These are phyloP conservation scores for Globisporangium nunn DNA, from an alignment of 352 stramenopile species.

Conservation along the genomic window DNA sequence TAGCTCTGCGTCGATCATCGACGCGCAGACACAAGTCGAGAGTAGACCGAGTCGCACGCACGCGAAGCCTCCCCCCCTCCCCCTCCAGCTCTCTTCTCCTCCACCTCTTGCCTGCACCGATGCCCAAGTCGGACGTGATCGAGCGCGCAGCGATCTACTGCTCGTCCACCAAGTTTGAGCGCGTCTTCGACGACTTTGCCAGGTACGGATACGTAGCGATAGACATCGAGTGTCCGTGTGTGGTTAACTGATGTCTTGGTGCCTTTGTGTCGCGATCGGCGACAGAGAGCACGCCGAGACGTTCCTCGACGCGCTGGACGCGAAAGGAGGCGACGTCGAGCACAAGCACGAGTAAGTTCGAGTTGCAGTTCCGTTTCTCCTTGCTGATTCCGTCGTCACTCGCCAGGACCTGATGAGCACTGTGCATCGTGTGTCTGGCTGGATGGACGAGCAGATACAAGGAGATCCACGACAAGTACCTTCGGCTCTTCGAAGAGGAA, in stretches of 20 bases:
- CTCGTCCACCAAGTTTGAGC: conserved; percentile 66
- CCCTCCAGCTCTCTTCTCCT: no score
- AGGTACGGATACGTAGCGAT: conserved; percentile 17
- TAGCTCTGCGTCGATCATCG: no score
- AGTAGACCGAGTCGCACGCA: no score
- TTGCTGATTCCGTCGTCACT: background rate
- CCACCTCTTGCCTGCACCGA: conserved; percentile 4
- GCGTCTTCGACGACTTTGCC: conserved; percentile 70
- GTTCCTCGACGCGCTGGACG: conserved; percentile 59
- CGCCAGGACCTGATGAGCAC: background rate
- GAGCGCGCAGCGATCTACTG: conserved; percentile 64
- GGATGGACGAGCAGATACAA: conserved; percentile 38
- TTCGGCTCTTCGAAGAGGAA: conserved; percentile 66
- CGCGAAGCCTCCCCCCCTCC: no score
- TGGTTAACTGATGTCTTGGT: background rate
- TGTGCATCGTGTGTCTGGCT: background rate
- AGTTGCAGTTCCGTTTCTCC: background rate
- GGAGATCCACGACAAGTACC: conserved; percentile 64
- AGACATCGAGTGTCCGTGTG: background rate
- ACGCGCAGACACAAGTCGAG: no score
- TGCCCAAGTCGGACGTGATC: conserved; percentile 47
- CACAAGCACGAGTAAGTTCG: conserved; percentile 62
- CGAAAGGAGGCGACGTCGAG: conserved; percentile 55
- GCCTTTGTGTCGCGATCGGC: background rate
- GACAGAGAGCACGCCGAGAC: conserved; percentile 48